phyloP scores from a whole-genome alignment of 2,329 filamentous ascomycete genomes.

The Ustulina deusta region DNA sequence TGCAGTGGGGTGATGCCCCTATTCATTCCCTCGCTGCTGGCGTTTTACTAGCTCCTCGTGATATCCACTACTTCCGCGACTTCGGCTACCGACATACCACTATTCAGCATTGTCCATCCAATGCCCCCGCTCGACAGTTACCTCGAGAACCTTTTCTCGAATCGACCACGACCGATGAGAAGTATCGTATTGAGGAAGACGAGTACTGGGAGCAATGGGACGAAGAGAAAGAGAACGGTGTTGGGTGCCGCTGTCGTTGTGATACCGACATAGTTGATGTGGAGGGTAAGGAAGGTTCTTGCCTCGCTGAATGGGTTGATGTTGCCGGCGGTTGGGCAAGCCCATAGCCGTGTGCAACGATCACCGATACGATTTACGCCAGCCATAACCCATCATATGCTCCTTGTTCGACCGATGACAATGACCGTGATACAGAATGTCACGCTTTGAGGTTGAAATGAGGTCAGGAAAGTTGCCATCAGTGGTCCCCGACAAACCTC shows the following conservation, averaged over 20 bases:
- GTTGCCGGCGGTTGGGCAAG: conserved; percentile 91
- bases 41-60: conserved; percentile 80
- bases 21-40: conserved; percentile 98
- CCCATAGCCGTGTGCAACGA: conserved; percentile 39
- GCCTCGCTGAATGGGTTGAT: conserved; percentile 95
- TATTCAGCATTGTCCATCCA: conserved; percentile 97
- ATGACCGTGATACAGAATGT: conserved; percentile 1
- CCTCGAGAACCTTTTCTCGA: conserved; percentile 84
- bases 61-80: conserved; percentile 99
- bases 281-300: conserved; percentile 96
- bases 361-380: conserved; percentile 24
- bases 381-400: conserved; percentile 6
- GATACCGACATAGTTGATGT: conserved; percentile 98
- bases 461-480: neutral
- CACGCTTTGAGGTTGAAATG: conserved; percentile 4
- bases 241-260: conserved; percentile 95
- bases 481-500: conserved; percentile 12
- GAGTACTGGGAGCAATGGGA: conserved; percentile 95
- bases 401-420: conserved; percentile 10
- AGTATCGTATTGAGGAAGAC: conserved; percentile 89
- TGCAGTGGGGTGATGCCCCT: conserved; percentile 95
- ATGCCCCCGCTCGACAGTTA: conserved; percentile 89
- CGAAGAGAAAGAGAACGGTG: conserved; percentile 90
- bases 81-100: conserved; percentile 98
- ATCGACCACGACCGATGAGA: conserved; percentile 82